A percentile compares a stretch with the other conserved stretches of the same genome.
phyloP scores from a whole-genome alignment of 2,329 filamentous ascomycete genomes.

The Fusarium decemcellulare region DNA sequence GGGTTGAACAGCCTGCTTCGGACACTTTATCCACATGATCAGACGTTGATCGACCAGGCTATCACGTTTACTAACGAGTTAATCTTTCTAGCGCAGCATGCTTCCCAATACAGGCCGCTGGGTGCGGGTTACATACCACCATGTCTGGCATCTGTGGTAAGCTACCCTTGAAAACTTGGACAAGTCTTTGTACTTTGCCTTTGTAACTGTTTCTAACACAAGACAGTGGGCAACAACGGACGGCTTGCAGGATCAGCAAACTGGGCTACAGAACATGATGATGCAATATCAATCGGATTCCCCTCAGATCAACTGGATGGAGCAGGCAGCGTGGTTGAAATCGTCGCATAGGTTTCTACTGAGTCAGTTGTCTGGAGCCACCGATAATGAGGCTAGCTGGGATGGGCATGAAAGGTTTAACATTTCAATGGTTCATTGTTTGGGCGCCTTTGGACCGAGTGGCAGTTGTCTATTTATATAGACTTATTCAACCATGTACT shows the following conservation, averaged over 20 bases:
- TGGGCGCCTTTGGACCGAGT: constrained; percentile 3
- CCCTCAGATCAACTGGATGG: constrained; percentile 11
- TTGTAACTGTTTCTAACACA: neutral
- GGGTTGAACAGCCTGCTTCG: constrained; percentile 7
- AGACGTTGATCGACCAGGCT: neutral
- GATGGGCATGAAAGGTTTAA: neutral
- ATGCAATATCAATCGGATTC: constrained; percentile 21
- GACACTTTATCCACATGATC: neutral
- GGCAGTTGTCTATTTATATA: neutral
- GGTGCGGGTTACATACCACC: constrained; percentile 13
- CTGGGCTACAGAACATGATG: neutral
- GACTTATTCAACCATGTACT: too few species aligned
- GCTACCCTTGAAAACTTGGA: neutral
- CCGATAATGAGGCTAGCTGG: neutral
- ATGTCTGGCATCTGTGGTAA: constrained; percentile 2
- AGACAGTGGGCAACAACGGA: constrained; percentile 9
- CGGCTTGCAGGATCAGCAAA: neutral
- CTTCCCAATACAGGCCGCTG: neutral
- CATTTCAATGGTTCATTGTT: neutral
- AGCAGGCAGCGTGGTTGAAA: neutral
- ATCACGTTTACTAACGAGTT: neutral
- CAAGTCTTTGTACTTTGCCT: too few species aligned
- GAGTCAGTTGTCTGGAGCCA: neutral
- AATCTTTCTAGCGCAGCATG: neutral
- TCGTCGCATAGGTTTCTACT: neutral